Base-by-base conservation (phyloP, 2,329 filamentous ascomycete genomes). In the Cadophora sp. region DNA sequence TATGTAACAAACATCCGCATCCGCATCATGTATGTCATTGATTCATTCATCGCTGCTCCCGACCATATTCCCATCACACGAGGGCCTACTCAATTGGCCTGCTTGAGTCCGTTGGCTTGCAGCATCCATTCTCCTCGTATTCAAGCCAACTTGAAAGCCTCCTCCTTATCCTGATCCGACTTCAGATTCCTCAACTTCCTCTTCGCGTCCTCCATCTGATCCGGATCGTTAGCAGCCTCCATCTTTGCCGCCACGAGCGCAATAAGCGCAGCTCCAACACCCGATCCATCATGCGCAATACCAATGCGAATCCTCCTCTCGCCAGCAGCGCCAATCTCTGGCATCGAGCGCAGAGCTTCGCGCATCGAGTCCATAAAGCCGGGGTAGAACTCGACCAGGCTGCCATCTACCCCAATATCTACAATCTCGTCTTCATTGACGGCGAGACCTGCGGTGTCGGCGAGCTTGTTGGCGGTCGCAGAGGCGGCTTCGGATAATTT, bases 201-300 rank as follows among this genome's bases (percentile, higher is more conserved):
- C 53, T 50, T 64, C 9, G 73, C 48, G 31, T 71, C 65, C 9
- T 68, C 68, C 24, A 73, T 29, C 59, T 73, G 74, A 69, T 72
- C 69, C 3, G 69, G 62, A 12, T 64, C 59, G 27, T 58, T 58
- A 4, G 53, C 53, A 43, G 73, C 70, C 66, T 76, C 76, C 75
- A 76, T 88, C 76, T 85, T 83, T 1, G 92, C 91, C 1, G 95
- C 95, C 31, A 97, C 92, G 62, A 97, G 86, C 62, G 96, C 96
- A 80, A 98, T 98, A 75, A 99, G 83, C 50, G 96, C 96, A 3
- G 96, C 96, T 64, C 96, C 96, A n/a, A 97, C 92, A 71, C 93
- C 96, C 72, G 92, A 96, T 59, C 96, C 96, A 79, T 99, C 96
- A 85, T 97, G 97, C 70, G 96, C 96, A 76, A 98, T 96, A 26